Base-by-base conservation (phyloP, 2,329 filamentous ascomycete species). In the Polychaeton citri region DNA sequence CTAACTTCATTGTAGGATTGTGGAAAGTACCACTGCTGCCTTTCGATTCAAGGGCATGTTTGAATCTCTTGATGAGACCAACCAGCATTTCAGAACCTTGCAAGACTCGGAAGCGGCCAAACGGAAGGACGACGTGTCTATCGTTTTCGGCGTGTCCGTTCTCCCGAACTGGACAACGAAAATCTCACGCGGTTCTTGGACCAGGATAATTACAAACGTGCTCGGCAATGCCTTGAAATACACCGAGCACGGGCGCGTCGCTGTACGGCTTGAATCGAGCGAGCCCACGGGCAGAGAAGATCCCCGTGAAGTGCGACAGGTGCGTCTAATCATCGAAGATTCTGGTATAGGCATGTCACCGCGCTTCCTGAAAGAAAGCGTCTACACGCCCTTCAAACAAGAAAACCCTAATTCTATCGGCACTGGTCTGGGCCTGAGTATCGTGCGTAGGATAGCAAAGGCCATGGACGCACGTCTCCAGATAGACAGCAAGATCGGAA, bases 171-270 rank as follows among this genome's bases (percentile, higher is more conserved):
- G 66, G 63, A 40, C 45, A 1, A 63, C 61, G 21, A 48, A 47
- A 5, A 57, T 59, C 1, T 60, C 66, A 9, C 55, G 61, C 0
- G 65, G 64, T 2, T 59, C 60, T 2, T 62, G 64, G 50, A 57
- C 61, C 2, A 51, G 64, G 9, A 54, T 68, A 5, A 45, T 67
- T n/a, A 66, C 64, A 53, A 68, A 68, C 34, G 38, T 68, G 6
- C 17, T 42, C 12, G 38, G 30, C 18, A 68, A 68, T 45, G 54
- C 63, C 1, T 46, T 68, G 12, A 68, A 68, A 39, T 66, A 68
- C 40, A 66, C 61, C 5, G 18, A 19, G 4, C 13, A 16, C 10
- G 30, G 30, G 10, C 12, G 10, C 9, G 30, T 32, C 3, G 10
- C 30, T 3, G 30, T 32, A 10, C 18, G 13, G 5, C 30, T 16